Evolutionary conservation across 148 eudicot genomes (phyloP), one percentile per base, ranked within the genome.

Genomic region (Silene conica): DNA sequence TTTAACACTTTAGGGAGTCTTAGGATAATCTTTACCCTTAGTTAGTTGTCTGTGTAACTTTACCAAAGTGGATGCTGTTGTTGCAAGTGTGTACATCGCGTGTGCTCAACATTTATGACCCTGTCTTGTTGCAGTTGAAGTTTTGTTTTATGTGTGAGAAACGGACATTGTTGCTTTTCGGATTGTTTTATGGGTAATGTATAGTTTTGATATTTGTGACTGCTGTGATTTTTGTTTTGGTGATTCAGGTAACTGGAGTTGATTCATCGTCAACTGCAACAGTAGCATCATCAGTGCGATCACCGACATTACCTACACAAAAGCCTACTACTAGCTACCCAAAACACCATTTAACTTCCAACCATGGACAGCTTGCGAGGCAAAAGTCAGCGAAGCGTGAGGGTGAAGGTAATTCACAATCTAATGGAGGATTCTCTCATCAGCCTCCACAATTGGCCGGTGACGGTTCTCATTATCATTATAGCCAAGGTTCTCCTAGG

Each of bases 351-450:
- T 56, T 82, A 67, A 74, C 61, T 43, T 70, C 79, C 12, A 86
- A 84, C 77, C 82, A 86, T 83, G 89, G 80, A 38, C 76, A 83
- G 28, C 83, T 85, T 59, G 57, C 81, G 6, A 88, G 90, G 73
- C 96, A 86, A 77, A 89, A 82, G 77, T 84, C 89, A 6, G 81
- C 80, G 82, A 89, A 84, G 79, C 90, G 86, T 25, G 87, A 80
- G n/a, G 85, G 88, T 80, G 92, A 92, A 58, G 85, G 87, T 22
- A 86, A 22, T 71, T 63, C 45, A 59, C 73, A 79, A 57, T 82
- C 85, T 20, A 88, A 94, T 78, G 97, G 93, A 22, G 89, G 83
- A 65, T 80, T 83, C 72, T 71, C 85, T 81, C 89, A 85, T 76
- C 86, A 80, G 20, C 62, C 78, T 20, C 76, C 84, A 68, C 78